Conservation (phyloP, 768 basidiomycete genomes). For the Boletus rex-veris region DNA sequence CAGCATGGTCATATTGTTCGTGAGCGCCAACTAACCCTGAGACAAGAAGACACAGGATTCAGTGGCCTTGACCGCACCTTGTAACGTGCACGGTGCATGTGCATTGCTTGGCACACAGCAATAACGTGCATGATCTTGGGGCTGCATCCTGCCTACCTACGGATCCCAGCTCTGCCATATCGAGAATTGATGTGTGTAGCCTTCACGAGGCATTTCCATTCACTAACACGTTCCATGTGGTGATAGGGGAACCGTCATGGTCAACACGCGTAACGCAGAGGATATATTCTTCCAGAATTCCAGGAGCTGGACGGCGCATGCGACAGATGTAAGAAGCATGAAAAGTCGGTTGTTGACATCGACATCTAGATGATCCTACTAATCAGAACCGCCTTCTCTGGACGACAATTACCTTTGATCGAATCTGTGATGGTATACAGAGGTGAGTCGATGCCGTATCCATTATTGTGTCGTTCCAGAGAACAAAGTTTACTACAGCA, state of each 20-base stretch:
- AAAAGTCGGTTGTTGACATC: too few relatives aligned
- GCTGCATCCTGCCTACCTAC: background rate
- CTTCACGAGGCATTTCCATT: background rate
- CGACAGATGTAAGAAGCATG: too few relatives aligned
- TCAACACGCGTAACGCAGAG: background rate
- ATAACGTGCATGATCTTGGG: background rate
- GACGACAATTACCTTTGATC: too few relatives aligned
- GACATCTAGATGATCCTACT: too few relatives aligned
- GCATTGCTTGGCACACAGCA: background rate
- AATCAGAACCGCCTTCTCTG: too few relatives aligned
- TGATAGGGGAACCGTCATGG: background rate
- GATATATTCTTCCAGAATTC: too few relatives aligned
- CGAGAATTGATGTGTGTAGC: background rate
- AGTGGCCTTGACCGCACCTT: constrained; percentile 1
- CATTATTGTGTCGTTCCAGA: too few relatives aligned
- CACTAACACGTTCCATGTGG: background rate
- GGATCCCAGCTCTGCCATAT: background rate
- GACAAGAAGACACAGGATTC: background rate
- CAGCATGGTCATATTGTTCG: background rate
- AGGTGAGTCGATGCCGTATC: too few relatives aligned
- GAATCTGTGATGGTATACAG: too few relatives aligned
- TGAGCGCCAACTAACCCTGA: constrained; percentile 3
- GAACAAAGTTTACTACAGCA: too few relatives aligned
- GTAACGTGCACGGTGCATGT: background rate
- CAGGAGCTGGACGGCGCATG: too few relatives aligned